phyloP scores from a whole-genome alignment of 2,329 filamentous ascomycete species.

The Colletotrichum karsti region DNA sequence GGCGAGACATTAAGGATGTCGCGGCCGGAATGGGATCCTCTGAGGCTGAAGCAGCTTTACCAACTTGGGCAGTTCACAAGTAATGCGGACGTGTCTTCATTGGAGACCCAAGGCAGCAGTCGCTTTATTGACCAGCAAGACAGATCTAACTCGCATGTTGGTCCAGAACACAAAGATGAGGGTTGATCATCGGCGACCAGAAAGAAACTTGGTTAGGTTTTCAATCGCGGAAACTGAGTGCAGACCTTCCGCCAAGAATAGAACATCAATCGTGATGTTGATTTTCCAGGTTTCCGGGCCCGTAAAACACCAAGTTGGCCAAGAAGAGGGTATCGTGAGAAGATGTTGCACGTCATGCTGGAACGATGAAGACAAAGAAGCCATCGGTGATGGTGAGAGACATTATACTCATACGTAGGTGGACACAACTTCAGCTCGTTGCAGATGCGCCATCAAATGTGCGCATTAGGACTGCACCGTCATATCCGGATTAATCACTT shows the following conservation, averaged over 20 bases:
- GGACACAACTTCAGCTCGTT: not conserved
- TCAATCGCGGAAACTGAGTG: not conserved
- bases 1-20: not conserved
- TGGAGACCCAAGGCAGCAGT: not conserved
- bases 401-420: not conserved
- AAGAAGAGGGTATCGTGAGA: not conserved
- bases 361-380: not conserved
- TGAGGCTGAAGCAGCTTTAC: not conserved
- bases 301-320: not conserved
- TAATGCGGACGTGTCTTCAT: not conserved
- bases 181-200: not conserved
- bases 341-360: slow-evolving; percentile 1
- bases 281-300: not conserved
- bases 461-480: not conserved
- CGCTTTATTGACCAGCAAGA: not conserved
- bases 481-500: not conserved
- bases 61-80: not conserved
- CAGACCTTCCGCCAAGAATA: not conserved
- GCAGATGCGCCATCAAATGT: not conserved
- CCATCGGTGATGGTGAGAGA: not conserved
- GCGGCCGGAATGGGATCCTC: slow-evolving; percentile 4
- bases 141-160: not conserved
- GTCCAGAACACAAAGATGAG: not conserved
- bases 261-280: not conserved
- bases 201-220: not conserved